phyloP scores from a whole-genome alignment of 1,284 basidiomycete genomes.

The Hortiboletus rubellus region DNA sequence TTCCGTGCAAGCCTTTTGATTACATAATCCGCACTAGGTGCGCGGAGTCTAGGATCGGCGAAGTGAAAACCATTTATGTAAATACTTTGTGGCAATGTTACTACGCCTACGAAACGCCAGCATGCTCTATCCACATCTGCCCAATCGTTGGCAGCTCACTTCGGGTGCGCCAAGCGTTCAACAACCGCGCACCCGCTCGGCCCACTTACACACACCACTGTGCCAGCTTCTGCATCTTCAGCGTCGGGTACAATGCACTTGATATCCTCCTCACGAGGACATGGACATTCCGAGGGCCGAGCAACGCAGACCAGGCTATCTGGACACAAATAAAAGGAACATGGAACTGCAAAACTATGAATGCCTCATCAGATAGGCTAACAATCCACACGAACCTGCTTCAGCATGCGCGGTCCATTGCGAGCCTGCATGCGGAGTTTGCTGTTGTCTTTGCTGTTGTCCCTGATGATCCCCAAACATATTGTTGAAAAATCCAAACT shows the following conservation, averaged over 20 bases:
- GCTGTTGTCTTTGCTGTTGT: conserved; percentile 35
- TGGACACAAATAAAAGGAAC: conserved; percentile 61
- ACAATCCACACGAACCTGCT: conserved; percentile 25
- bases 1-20: conserved; percentile 6
- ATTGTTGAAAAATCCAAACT: conserved; percentile 40
- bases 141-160: background rate
- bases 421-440: conserved; percentile 19
- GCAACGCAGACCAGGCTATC: conserved; percentile 58
- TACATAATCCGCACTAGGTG: conserved; percentile 19
- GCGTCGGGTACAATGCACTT: conserved; percentile 58
- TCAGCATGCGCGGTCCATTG: conserved; percentile 38
- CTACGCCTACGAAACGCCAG: background rate
- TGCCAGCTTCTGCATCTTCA: conserved; percentile 40
- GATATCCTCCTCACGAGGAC: conserved; percentile 58
- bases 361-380: background rate
- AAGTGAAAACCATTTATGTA: too few relatives aligned
- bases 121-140: background rate
- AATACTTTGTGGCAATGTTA: background rate
- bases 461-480: conserved; percentile 36
- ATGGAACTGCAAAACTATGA: conserved; percentile 46
- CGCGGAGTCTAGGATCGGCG: background rate
- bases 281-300: conserved; percentile 57
- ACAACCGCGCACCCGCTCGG: conserved; percentile 50
- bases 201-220: conserved; percentile 61
- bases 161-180: conserved; percentile 41